phyloP scores from a whole-genome alignment of 306 rosid genomes.

The Oemleria cerasiformis region DNA sequence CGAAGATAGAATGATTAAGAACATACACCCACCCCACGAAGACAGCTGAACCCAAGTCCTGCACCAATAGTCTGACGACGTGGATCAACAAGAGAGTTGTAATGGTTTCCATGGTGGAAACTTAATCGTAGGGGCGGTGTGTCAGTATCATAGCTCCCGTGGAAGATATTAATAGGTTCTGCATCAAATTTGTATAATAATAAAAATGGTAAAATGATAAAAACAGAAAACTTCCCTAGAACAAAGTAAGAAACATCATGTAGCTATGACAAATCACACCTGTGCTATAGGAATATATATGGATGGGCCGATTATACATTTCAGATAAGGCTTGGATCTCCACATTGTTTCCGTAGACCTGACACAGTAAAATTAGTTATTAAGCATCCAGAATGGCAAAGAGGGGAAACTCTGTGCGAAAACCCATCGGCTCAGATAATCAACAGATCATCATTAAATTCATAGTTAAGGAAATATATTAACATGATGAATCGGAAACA shows the following conservation, averaged over 20 bases:
- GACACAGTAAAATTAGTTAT: conserved; percentile 23
- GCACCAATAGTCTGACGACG: conserved; percentile 75
- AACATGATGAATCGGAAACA: not conserved
- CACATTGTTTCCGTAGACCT: conserved; percentile 94
- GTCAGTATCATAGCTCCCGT: conserved; percentile 78
- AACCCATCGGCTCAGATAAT: not conserved
- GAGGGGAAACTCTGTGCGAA: conserved; percentile 2
- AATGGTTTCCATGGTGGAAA: conserved; percentile 92
- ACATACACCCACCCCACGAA: conserved; percentile 63
- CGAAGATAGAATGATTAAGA: conserved; percentile 2
- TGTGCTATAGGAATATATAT: conserved; percentile 75
- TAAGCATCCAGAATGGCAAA: conserved; percentile 5
- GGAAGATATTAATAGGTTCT: conserved; percentile 96
- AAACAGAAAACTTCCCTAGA: not conserved
- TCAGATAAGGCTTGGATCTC: conserved; percentile 94
- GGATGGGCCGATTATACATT: conserved; percentile 96
- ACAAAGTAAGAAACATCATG: not conserved
- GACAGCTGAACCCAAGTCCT: conserved; percentile 89
- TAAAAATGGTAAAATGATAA: conserved; percentile 18
- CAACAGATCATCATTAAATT: not conserved
- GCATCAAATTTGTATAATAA: conserved; percentile 23
- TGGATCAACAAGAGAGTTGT: conserved; percentile 96
- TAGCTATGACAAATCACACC: conserved; percentile 38
- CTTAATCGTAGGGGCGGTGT: conserved; percentile 88
- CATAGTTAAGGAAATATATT: not conserved